Conservation (phyloP, 768 basidiomycete species). For the Tylopilus balloui region DNA sequence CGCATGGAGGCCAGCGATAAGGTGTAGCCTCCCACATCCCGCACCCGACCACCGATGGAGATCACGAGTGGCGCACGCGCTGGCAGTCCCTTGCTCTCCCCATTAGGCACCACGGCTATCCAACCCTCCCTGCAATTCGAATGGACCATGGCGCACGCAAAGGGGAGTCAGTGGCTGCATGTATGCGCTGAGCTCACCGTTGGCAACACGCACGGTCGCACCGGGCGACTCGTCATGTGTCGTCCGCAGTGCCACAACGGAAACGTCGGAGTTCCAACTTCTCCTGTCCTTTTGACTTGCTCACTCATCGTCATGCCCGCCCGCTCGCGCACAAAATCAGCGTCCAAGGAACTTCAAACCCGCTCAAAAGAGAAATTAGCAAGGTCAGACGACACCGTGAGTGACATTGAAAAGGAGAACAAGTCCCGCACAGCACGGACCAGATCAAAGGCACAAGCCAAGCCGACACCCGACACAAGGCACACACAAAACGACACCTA, state of each 20-base stretch:
- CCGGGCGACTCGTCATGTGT: not conserved
- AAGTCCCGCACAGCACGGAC: conserved; percentile 13
- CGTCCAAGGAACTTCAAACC: conserved; percentile 12
- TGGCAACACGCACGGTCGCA: too few species aligned
- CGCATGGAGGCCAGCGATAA: not conserved
- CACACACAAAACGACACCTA: conserved; percentile 22
- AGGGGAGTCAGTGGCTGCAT: not conserved
- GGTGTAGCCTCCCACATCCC: not conserved
- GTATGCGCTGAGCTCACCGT: conserved; percentile 4
- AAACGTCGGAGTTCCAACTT: conserved; percentile 31
- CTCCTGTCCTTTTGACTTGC: conserved; percentile 27
- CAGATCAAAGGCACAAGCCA: conserved; percentile 23
- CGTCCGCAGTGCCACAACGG: conserved; percentile 26
- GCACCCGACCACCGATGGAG: not conserved
- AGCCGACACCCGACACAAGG: conserved; percentile 16
- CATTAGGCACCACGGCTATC: conserved; percentile 10
- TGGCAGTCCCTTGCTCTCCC: conserved; percentile 4
- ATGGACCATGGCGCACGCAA: conserved; percentile 4
- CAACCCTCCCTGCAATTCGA: conserved; percentile 10
- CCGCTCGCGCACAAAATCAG: conserved; percentile 42
- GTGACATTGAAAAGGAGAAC: conserved; percentile 33
- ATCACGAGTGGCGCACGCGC: conserved; percentile 1
- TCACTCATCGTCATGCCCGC: conserved; percentile 38
- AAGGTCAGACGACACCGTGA: conserved; percentile 17
- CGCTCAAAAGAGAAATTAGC: conserved; percentile 19